A percentile compares a stretch with the other conserved stretches of the same genome.
These are phyloP conservation scores for Scytalidium lignicola DNA, from an alignment of 2,329 filamentous ascomycete species.

Conservation along the genomic window DNA sequence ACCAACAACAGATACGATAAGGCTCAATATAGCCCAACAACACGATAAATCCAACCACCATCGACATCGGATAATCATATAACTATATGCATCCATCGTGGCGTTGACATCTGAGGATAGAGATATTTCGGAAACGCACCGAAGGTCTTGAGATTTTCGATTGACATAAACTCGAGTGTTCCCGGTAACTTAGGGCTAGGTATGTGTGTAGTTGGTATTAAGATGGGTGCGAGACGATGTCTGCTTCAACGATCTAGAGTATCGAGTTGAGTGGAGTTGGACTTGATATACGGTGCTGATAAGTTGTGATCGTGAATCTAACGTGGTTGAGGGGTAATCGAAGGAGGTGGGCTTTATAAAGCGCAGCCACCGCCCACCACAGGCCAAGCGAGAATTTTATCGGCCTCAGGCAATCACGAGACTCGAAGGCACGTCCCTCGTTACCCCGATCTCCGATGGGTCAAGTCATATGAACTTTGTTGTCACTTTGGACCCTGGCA, in stretches of 20 bases:
- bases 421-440: not conserved
- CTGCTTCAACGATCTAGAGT: not conserved
- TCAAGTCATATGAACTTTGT: too few relatives aligned
- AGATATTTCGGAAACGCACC: constrained; percentile 48
- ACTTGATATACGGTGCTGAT: not conserved
- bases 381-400: not conserved
- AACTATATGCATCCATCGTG: not conserved
- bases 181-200: constrained; percentile 33
- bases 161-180: constrained; percentile 93
- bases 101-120: not conserved
- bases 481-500: too few relatives aligned
- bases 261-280: constrained; percentile 1
- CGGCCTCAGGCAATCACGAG: not conserved
- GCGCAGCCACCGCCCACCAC: not conserved
- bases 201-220: constrained; percentile 12
- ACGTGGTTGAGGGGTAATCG: not conserved
- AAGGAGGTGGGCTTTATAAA: not conserved
- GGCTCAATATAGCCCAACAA: constrained; percentile 1
- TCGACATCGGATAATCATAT: not conserved
- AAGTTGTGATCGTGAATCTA: not conserved
- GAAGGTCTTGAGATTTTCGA: constrained; percentile 97
- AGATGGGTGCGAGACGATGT: not conserved
- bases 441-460: too few relatives aligned
- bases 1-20: constrained; percentile 10
- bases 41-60: not conserved